Base-by-base conservation (phyloP, 2,329 filamentous ascomycete species). In the Colletotrichum shisoi region DNA sequence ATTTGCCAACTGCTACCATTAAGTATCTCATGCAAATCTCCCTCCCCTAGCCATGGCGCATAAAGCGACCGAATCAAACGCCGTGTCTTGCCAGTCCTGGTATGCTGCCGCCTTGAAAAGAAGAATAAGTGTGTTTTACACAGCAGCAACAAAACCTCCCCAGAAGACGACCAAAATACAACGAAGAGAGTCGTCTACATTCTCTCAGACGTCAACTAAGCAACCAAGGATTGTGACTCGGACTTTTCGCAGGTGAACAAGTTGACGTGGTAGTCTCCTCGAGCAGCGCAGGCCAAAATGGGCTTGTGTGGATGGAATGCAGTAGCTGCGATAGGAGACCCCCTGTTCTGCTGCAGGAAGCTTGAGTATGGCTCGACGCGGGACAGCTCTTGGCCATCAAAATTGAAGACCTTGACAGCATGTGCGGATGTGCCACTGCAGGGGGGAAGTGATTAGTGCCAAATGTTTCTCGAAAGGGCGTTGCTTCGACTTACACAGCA, bases 221-320 rank as follows among this genome's bases (percentile, higher is more conserved):
- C 62, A 49, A 61, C 67, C 67, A 62, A 61, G 27, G 59, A 56
- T 58, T 54, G 54, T 40, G 67, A 74, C 58, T 81, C 79, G 24
- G 79, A 73, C 72, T 84, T 83, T 68, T 87, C 85, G 78, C 91
- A 93, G 39, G 87, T 89, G 74, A 94, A 96, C 34, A 98, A 83
- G 76, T 96, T 97, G 74, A 99, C 89, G 76, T 97, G 92, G 68
- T 94, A 88, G 75, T 97, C 94, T 63, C 93, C 92, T 49, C 92
- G 85, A 4, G 93, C 92, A 1, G 94, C 91, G 73, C 91, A 95
- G 42, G 93, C 94, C 69, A 99, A 85, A 78, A 97, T 89, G 80
- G 96, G 94, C 59, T 91, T 88, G 78, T 99, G 95, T 1, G 95
- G 95, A 79, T 99, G 95, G 82, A 98, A 99, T 0, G 94, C 91